Evolutionary conservation across 495 filamentous ascomycete species (phyloP).

Genomic region (Terfezia claveryi): DNA sequence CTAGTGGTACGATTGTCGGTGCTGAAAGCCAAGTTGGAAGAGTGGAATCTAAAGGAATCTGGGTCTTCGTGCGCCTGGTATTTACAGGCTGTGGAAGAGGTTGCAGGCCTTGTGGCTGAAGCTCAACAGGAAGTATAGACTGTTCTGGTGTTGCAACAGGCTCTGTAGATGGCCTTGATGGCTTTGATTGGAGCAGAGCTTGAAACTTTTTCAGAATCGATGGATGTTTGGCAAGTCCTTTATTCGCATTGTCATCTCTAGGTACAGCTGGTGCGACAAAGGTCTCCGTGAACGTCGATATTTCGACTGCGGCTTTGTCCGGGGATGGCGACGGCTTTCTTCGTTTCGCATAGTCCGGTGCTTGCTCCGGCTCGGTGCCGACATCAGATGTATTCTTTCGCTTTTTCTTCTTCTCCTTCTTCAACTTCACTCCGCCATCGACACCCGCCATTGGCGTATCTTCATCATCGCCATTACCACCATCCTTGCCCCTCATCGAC

Average conservation of each 20-base stretch:
- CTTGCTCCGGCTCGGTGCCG: slow-evolving; percentile 6
- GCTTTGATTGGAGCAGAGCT: slow-evolving; percentile 1
- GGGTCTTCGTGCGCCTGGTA: slow-evolving; percentile 3
- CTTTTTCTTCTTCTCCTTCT: slow-evolving; percentile 23
- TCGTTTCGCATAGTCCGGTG: slow-evolving; percentile 8
- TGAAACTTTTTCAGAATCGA: slow-evolving; percentile 16
- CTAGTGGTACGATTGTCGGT: slow-evolving; percentile 40
- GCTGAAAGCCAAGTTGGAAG: slow-evolving; percentile 54
- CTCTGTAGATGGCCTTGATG: neutral
- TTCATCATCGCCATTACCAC: too few relatives aligned
- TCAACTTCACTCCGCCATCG: slow-evolving; percentile 16
- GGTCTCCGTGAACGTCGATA: neutral
- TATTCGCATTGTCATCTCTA: too few relatives aligned
- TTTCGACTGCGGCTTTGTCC: slow-evolving; percentile 4
- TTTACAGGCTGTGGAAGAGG: slow-evolving; percentile 14
- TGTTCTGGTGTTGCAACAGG: neutral
- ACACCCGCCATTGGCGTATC: too few relatives aligned
- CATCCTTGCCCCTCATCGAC: too few relatives aligned
- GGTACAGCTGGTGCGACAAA: too few relatives aligned
- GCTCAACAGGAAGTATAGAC: neutral
- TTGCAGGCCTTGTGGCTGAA: slow-evolving; percentile 10
- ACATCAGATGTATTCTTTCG: slow-evolving; percentile 1
- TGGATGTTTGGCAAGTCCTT: slow-evolving; percentile 8
- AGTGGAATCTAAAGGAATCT: slow-evolving; percentile 21
- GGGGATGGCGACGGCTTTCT: slow-evolving; percentile 9